Base-by-base conservation (phyloP, 148 eudicot genomes). In the Rhododendron vialii region DNA sequence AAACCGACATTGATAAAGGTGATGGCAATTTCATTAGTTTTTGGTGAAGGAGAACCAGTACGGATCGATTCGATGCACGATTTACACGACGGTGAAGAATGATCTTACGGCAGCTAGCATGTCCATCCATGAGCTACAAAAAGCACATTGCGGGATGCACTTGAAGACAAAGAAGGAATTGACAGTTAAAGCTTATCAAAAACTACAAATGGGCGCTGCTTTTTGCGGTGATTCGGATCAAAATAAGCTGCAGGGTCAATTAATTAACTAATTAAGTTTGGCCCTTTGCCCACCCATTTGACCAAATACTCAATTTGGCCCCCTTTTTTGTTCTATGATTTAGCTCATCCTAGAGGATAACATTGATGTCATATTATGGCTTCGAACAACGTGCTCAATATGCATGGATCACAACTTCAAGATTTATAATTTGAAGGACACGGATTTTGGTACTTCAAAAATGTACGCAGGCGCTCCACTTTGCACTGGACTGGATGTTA, bases 1-100 rank as follows among this genome's bases (percentile, higher is more conserved):
- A 80, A 67, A 85, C 79, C 48, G 78, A 85, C 87, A 85, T 20
- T 79, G 41, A 57, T 78, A 59, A 67, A 65, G 35, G 14, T 26
- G 36, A 28, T 28, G 35, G 35, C 36, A 24, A 63, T 8, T 7
- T 22, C 67, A 7, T 61, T 63, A 24, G 69, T 63, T 1, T 59
- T 59, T 20, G 65, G 65, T 5, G 65, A 20, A 59, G n/a, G 9
- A 5, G n/a, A 20, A 59, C n/a, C 0, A 7, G 26, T 20, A 55
- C 0, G 5, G 3, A 20, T 1, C n/a, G 63, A 57, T 55, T 55
- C 6, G 61, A 55, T 20, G 63, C 63, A 20, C 1, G 20, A 59
- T 59, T 20, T 59, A 18, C 9, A 20, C 2, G 45, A 41, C 45
- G 8, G 24, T 59, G 65, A 22, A 24, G 20, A 57, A 57, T 59